Conservation (phyloP, 371 early-diverging fungal genomes). For the Haplosporangium sp. region DNA sequence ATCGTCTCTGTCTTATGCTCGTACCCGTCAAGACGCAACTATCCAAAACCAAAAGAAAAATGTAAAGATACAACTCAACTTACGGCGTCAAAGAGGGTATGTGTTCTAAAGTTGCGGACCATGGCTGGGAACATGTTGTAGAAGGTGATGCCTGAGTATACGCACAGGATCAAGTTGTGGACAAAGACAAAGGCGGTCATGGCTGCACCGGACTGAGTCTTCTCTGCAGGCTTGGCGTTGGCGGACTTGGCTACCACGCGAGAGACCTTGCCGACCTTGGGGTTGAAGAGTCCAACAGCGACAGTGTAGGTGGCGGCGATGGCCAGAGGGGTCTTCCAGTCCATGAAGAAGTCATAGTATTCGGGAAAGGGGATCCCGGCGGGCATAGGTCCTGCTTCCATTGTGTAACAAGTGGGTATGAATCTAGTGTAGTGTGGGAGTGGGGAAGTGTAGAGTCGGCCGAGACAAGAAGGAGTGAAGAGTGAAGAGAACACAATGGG, state of each 20-base stretch:
- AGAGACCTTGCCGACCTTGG: conserved; percentile 65
- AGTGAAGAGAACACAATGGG: background rate
- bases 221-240: conserved; percentile 55
- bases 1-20: background rate
- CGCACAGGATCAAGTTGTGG: conserved; percentile 78
- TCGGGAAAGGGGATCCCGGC: conserved; percentile 69
- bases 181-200: conserved; percentile 82
- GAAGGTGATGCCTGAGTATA: conserved; percentile 80
- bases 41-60: conserved; percentile 3
- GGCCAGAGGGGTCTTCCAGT: conserved; percentile 79
- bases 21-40: background rate
- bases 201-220: conserved; percentile 54
- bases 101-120: conserved; percentile 58
- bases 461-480: background rate
- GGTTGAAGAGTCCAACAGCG: conserved; percentile 68
- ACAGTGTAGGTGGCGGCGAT: conserved; percentile 70
- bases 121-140: conserved; percentile 68
- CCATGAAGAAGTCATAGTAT: conserved; percentile 76
- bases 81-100: conserved; percentile 57
- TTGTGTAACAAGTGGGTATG: conserved; percentile 12
- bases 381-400: conserved; percentile 54
- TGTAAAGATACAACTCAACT: conserved; percentile 44
- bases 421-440: background rate
- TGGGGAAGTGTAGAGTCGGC: background rate
- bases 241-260: conserved; percentile 65